Evolutionary conservation across 2,329 filamentous ascomycete genomes (phyloP), one percentile per base, ranked within the genome.

Genomic region (Claviceps spartinae): DNA sequence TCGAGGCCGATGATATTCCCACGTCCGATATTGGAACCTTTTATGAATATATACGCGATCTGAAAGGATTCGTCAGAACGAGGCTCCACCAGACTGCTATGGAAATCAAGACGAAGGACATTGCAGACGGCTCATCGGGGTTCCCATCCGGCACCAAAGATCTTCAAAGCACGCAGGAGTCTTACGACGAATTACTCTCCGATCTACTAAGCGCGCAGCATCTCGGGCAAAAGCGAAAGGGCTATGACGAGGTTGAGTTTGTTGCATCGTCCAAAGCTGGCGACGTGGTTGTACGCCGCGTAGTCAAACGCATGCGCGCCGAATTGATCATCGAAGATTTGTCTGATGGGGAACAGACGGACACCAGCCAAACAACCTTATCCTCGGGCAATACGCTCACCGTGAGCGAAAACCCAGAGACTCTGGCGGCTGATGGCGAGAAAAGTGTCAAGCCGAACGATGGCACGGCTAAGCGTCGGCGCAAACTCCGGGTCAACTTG

Each of bases 31-130:
- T 87, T 54, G 69, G 78, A 47, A 74, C 81, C 22, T 80, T 96
- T 43, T 79, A 85, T 63, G 75, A 80, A 49, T 97, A 96, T 69
- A 79, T 96, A 57, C 73, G 78, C 53, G 88, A 88, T 49, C 69
- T 96, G 52, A 83, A 90, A 69, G 86, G 89, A 40, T 79, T 78
- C 55, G 82, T 82, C 5, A 81, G 88, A 51, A 78, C 81, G 52
- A 75, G 88, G 52, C 69, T 95, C 55, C 74, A 75, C 41, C 76
- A 87, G 60, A 73, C 78, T 52, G 87, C 87, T 24, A 71, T 79
- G 54, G 76, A 82, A 49, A 68, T 83, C 48, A 74, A 82, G 57
- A 70, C 75, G 51, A 73, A 75, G 58, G 76, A 83, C 59, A 73
- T 77, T 62, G 72, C 76, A 50, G 67, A 71, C 45, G 73, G 73